Conservation (phyloP, 192 early-diverging fungal genomes). For the Umbelopsis sp. region DNA sequence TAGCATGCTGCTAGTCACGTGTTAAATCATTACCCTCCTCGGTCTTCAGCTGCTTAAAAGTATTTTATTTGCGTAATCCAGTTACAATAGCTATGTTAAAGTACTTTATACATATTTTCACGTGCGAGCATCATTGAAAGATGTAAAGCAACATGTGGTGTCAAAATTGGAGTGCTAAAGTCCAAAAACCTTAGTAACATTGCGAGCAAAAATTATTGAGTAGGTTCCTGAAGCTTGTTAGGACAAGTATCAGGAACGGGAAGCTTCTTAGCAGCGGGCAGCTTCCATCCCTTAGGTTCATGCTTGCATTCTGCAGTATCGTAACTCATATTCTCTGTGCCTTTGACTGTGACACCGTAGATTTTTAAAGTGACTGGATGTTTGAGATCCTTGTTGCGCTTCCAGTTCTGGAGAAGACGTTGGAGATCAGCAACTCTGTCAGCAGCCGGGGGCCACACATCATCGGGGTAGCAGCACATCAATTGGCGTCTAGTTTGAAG, state of each 20-base stretch:
- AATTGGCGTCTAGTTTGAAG: constrained; percentile 35
- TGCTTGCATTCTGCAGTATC: constrained; percentile 24
- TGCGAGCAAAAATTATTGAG: background rate
- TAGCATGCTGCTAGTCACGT: no score
- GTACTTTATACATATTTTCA: no score
- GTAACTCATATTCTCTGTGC: constrained; percentile 30
- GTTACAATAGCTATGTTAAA: no score
- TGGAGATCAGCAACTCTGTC: constrained; percentile 39
- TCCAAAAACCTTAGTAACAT: no score
- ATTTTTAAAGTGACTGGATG: constrained; percentile 20
- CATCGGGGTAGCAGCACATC: constrained; percentile 39
- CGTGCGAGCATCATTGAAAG: no score
- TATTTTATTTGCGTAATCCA: no score
- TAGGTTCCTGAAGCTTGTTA: background rate
- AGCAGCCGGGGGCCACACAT: constrained; percentile 31
- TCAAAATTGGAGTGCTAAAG: no score
- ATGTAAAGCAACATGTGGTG: no score
- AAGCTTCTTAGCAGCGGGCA: constrained; percentile 7
- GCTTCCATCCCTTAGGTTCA: constrained; percentile 11
- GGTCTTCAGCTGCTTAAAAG: no score
- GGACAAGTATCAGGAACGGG: constrained; percentile 8
- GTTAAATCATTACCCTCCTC: no score
- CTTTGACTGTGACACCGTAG: constrained; percentile 34
- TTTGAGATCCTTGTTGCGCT: constrained; percentile 29
- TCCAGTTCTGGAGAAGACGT: constrained; percentile 29